Evolutionary conservation across 106 monocot genomes (phyloP).

Genomic region (Alisma plantagoaquatica): DNA sequence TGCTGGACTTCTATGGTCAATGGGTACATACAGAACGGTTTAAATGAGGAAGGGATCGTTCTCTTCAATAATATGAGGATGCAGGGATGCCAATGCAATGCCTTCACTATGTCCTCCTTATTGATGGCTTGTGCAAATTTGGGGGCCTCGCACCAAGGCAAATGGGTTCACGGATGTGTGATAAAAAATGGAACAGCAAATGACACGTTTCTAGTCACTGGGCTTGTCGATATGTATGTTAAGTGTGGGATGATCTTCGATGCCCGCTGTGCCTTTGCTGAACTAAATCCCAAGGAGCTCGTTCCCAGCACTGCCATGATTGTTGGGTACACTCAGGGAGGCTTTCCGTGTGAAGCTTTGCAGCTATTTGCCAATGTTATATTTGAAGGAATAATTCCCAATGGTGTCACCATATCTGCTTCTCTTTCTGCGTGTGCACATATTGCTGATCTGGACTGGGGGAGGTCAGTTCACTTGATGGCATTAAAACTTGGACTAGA

Average conservation of each 20-base stretch:
- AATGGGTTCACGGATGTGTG: slow-evolving; percentile 43
- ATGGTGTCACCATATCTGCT: slow-evolving; percentile 43
- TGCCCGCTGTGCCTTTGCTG: slow-evolving; percentile 30
- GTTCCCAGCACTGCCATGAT: slow-evolving; percentile 60
- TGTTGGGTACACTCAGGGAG: slow-evolving; percentile 40
- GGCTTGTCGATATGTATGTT: slow-evolving; percentile 50
- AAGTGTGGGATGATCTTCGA: slow-evolving; percentile 41
- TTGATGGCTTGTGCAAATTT: slow-evolving; percentile 30
- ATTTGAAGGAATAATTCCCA: slow-evolving; percentile 20
- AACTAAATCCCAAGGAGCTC: slow-evolving; percentile 19
- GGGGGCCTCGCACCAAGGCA: slow-evolving; percentile 39
- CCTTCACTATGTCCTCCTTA: slow-evolving; percentile 29
- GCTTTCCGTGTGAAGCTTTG: slow-evolving; percentile 25
- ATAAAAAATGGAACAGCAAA: slow-evolving; percentile 25
- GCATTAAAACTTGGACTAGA: slow-evolving; percentile 30
- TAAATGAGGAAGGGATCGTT: slow-evolving; percentile 25
- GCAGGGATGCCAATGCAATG: slow-evolving; percentile 16
- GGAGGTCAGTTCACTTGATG: slow-evolving; percentile 29
- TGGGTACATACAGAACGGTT: slow-evolving; percentile 34
- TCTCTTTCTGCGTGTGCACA: slow-evolving; percentile 40
- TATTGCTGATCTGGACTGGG: slow-evolving; percentile 14
- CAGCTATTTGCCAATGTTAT: slow-evolving; percentile 30
- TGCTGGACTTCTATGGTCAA: slow-evolving; percentile 51
- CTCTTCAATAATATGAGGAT: slow-evolving; percentile 47
- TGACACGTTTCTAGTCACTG: slow-evolving; percentile 30